Evolutionary conservation across 1,284 basidiomycete genomes (phyloP), one percentile per base, ranked within the genome.

Genomic region (Amylostereum areolatum): DNA sequence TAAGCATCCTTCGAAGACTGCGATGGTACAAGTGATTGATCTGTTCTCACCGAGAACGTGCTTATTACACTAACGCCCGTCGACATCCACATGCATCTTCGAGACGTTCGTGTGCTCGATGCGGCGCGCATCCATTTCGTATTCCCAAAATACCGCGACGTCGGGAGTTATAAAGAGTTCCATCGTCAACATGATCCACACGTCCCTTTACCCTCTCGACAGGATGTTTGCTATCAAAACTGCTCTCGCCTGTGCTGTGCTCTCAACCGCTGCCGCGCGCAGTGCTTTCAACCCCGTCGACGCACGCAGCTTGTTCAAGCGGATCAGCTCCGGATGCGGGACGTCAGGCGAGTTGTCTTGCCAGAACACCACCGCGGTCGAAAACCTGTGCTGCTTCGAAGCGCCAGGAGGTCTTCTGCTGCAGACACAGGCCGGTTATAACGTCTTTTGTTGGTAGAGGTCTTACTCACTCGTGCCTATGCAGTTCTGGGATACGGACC

Each of bases 401-500:
- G 52, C 60, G 6, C 65, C 66, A 31, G 66, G 66, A 49, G 83
- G 83, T 37, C 63, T 82, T 37, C 57, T 87, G 33, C 59, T 83
- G 50, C 81, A 85, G 60, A 81, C 81, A 3, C 83, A 84, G 80
- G 78, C 18, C 18, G 18, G 18, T 18, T 18, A 18, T 18, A 18
- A 55, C 43, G 56, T 43, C 18, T 24, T 49, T 9, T 27, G 8
- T 31, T 12, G 24, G 40, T 27, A 42, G 56, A 29, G 32, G 29
- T 49, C 29, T 34, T 40, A 2, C 32, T 31, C n/a, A 54, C 52
- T 42, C 8, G 18, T 34, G 37, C 36, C n/a, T 41, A 28, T 28
- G 40, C 25, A 67, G 62, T 66, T 65, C 50, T 63, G 62, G 63
- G 61, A 65, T 50, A 63, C 62, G 2, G 54, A 77, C 48, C 82